Percentiles rank a stretch among this genome's conserved stretches.
Conservation (phyloP, 352 stramenopile genomes). For the Globisporangium lucens region DNA sequence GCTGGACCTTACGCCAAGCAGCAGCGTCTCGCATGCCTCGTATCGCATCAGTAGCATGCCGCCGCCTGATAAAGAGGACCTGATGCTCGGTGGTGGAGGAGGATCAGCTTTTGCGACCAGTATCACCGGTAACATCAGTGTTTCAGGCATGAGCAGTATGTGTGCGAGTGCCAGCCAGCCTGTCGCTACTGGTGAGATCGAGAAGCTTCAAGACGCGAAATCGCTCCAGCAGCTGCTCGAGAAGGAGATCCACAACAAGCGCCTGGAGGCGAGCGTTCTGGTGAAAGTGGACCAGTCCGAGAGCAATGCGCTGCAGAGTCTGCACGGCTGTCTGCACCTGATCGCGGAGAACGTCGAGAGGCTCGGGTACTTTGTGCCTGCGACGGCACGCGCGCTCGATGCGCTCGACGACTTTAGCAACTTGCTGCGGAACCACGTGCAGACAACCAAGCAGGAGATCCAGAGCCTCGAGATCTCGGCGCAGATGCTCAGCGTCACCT, state of each 20-base stretch:
- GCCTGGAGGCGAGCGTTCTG: conserved; percentile 27
- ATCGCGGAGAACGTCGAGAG: conserved; percentile 42
- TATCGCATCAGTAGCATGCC: conserved; percentile 35
- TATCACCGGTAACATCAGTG: neutral
- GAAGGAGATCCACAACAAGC: conserved; percentile 37
- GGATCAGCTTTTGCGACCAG: conserved; percentile 7
- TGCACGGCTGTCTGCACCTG: conserved; percentile 41
- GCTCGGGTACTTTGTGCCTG: conserved; percentile 48
- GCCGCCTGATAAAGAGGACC: conserved; percentile 29
- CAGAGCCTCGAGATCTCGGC: conserved; percentile 64
- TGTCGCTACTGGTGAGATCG: conserved; percentile 14
- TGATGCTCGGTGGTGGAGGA: neutral
- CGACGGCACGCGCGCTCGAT: conserved; percentile 36
- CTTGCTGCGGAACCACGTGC: conserved; percentile 45
- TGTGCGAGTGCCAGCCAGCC: neutral
- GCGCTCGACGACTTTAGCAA: conserved; percentile 57
- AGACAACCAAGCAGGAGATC: conserved; percentile 57
- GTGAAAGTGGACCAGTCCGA: conserved; percentile 33
- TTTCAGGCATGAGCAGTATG: neutral
- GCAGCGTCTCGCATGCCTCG: conserved; percentile 1
- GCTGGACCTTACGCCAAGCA: conserved; percentile 37
- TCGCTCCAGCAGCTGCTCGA: conserved; percentile 43
- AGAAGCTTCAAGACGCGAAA: conserved; percentile 29
- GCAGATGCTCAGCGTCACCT: conserved; percentile 54
- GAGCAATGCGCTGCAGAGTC: conserved; percentile 29